Percentiles rank a stretch among this genome's conserved stretches.
These are phyloP conservation scores for Xylaria venustula DNA, from an alignment of 495 filamentous ascomycete species.

Conservation along the genomic window DNA sequence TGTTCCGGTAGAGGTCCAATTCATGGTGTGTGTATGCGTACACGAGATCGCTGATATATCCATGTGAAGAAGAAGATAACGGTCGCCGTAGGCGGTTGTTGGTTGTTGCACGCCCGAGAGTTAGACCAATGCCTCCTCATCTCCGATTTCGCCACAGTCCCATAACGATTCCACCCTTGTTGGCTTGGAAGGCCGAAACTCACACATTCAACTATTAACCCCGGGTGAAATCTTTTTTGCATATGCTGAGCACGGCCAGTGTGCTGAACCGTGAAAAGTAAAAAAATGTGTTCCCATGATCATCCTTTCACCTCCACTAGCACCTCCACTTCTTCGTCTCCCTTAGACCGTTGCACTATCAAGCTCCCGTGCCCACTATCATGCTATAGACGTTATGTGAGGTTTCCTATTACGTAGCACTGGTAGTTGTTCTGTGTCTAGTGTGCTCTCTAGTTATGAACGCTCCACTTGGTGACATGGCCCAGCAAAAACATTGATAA, in stretches of 20 bases:
- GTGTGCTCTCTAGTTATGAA: neutral
- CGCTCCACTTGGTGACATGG: neutral
- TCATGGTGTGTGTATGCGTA: too few species aligned
- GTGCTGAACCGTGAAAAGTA: too few species aligned
- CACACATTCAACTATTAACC: too few species aligned
- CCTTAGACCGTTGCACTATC: neutral
- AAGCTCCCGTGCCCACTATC: neutral
- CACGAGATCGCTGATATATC: too few species aligned
- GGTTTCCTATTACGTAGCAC: constrained; percentile 1
- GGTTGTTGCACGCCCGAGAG: neutral
- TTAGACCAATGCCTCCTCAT: neutral
- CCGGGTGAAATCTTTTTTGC: too few species aligned
- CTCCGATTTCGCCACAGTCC: constrained; percentile 11
- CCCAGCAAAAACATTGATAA: neutral
- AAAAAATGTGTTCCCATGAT: neutral
- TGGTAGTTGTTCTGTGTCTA: neutral
- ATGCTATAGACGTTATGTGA: neutral
- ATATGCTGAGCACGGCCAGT: too few species aligned
- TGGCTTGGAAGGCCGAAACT: neutral
- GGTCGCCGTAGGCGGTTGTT: neutral
- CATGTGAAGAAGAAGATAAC: too few species aligned
- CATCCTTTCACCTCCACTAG: neutral
- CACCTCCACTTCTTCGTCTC: constrained; percentile 1
- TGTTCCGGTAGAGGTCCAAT: too few species aligned
- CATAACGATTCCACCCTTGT: neutral